Percentiles rank a stretch among this genome's conserved stretches.
Evolutionary conservation across 108 stramenopile species (phyloP).

Genomic region (Pseudonitzschia multistriata): DNA sequence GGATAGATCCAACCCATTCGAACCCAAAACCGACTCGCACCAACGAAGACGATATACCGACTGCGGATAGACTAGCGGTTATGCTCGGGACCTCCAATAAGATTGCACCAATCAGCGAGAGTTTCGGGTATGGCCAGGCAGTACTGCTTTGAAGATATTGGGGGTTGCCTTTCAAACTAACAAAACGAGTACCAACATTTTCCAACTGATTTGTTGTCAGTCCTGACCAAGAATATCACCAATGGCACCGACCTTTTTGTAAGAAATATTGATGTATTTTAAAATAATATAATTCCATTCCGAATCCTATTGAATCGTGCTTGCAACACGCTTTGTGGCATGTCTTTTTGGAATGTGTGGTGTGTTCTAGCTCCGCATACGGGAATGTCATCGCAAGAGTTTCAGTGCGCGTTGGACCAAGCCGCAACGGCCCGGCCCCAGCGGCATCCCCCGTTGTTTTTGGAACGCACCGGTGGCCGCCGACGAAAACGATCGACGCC

Average conservation of each 20-base stretch:
- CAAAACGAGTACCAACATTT: background rate
- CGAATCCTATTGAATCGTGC: no score
- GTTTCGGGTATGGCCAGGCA: conserved; percentile 26
- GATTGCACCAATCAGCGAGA: conserved; percentile 25
- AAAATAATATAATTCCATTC: no score
- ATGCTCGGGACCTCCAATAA: conserved; percentile 25
- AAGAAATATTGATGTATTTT: background rate
- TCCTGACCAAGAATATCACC: background rate
- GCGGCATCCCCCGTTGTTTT: background rate
- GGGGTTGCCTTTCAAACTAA: background rate
- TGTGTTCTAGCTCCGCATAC: background rate
- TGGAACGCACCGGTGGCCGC: background rate
- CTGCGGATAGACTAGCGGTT: conserved; percentile 17
- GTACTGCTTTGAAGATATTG: conserved; percentile 16
- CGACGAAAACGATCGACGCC: background rate
- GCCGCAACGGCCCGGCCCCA: background rate
- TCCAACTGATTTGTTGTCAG: background rate
- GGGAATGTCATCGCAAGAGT: background rate
- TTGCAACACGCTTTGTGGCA: no score
- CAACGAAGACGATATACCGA: background rate
- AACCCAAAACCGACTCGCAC: conserved; percentile 4
- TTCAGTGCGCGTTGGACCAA: background rate
- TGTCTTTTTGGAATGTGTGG: no score
- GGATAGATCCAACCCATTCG: conserved; percentile 22
- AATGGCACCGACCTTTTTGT: background rate